Percentiles rank a stretch among this genome's conserved stretches.
phyloP scores from a whole-genome alignment of 768 basidiomycete genomes.

The Collybiopsis confluens region DNA sequence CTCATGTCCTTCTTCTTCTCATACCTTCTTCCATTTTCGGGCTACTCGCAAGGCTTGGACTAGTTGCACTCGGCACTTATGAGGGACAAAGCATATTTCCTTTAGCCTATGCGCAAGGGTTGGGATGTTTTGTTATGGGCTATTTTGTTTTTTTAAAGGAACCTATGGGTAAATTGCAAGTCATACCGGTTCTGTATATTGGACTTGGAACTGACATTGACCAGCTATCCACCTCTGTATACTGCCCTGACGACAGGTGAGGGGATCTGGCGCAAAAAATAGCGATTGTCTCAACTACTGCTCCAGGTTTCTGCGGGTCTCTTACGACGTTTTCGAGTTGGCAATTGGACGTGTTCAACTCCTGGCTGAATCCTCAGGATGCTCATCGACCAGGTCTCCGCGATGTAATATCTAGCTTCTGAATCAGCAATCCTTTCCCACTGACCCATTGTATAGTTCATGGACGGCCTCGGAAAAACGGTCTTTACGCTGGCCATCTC shows the following conservation, averaged over 20 bases:
- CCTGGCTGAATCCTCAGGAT: slow-evolving; percentile 70
- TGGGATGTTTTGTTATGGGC: slow-evolving; percentile 94
- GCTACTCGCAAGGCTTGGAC: slow-evolving; percentile 75
- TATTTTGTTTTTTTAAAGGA: slow-evolving; percentile 65
- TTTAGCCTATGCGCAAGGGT: slow-evolving; percentile 78
- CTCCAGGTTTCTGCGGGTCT: slow-evolving; percentile 86
- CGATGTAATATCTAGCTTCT: slow-evolving; percentile 50
- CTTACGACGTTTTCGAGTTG: slow-evolving; percentile 96
- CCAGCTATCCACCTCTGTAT: slow-evolving; percentile 87
- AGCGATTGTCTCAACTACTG: not conserved
- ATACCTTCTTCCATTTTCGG: slow-evolving; percentile 84
- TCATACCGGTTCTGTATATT: slow-evolving; percentile 7
- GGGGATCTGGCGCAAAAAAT: slow-evolving; percentile 8
- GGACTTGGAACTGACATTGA: not conserved
- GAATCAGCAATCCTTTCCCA: not conserved
- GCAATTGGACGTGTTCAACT: slow-evolving; percentile 84
- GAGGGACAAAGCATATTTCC: slow-evolving; percentile 75
- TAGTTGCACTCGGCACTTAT: slow-evolving; percentile 71
- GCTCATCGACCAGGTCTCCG: slow-evolving; percentile 60
- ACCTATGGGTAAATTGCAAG: slow-evolving; percentile 73
- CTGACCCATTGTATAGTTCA: slow-evolving; percentile 46
- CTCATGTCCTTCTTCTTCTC: slow-evolving; percentile 65
- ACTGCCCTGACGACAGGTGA: slow-evolving; percentile 83
- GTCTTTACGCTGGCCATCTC: slow-evolving; percentile 76
- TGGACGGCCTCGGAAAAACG: slow-evolving; percentile 82